These are phyloP conservation scores for Polymyxa betae DNA, from an alignment of 208 protist genomes.

Conservation along the genomic window DNA sequence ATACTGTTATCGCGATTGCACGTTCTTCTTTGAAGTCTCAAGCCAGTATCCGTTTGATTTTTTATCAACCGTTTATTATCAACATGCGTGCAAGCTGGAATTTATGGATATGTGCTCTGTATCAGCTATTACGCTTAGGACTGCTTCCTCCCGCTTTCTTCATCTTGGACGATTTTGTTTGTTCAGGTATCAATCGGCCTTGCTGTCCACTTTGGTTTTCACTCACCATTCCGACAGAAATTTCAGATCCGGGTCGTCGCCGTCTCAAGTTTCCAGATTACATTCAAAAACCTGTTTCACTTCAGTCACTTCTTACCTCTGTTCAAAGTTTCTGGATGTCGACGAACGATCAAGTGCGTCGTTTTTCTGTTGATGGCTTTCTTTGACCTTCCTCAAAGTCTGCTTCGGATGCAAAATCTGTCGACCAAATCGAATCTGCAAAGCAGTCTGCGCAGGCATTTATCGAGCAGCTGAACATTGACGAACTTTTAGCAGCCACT, in stretches of 20 bases:
- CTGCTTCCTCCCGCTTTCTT: neutral
- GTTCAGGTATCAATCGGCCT: too few species aligned
- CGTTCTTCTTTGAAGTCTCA: too few species aligned
- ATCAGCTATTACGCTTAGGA: neutral
- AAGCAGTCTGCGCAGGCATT: neutral
- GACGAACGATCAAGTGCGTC: neutral
- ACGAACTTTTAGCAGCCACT: neutral
- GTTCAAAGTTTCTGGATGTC: neutral
- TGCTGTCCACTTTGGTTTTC: too few species aligned
- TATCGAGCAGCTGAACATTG: neutral
- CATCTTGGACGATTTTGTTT: neutral
- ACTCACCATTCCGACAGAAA: too few species aligned
- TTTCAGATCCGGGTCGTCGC: neutral
- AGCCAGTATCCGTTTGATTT: too few species aligned
- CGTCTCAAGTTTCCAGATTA: neutral
- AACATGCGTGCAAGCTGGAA: too few species aligned
- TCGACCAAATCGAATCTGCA: neutral
- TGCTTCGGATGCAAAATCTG: neutral
- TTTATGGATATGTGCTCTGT: neutral
- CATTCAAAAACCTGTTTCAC: neutral
- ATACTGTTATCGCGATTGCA: too few species aligned
- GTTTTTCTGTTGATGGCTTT: neutral
- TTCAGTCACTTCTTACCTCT: neutral
- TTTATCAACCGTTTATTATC: too few species aligned
- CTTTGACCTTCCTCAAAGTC: too few species aligned